Conservation (phyloP, 805 yeast genomes). For the Candida boleticola region DNA sequence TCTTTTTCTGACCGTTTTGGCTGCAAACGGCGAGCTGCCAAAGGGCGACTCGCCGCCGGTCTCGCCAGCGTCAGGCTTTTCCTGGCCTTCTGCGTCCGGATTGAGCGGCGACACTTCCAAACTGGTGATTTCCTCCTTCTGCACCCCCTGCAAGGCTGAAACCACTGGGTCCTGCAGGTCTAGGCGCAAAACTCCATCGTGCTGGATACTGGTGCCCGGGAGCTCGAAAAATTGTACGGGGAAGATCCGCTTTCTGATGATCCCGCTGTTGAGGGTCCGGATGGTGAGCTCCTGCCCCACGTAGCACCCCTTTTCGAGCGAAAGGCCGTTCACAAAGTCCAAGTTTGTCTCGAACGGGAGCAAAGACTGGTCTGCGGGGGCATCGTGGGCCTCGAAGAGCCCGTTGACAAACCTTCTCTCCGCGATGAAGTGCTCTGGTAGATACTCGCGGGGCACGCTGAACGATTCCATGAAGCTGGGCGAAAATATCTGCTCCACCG, state of each 20-base stretch:
- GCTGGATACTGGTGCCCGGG: conserved; percentile 8
- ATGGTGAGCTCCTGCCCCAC: conserved; percentile 95
- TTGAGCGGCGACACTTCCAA: conserved; percentile 18
- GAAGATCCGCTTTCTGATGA: conserved; percentile 75
- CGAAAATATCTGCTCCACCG: conserved; percentile 4
- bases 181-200: conserved; percentile 12
- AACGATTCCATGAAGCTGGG: neutral
- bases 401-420: conserved; percentile 44
- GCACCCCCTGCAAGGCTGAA: conserved; percentile 11
- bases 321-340: conserved; percentile 78
- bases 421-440: conserved; percentile 52
- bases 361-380: conserved; percentile 25
- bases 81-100: conserved; percentile 5
- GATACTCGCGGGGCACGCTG: conserved; percentile 17
- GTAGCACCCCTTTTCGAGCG: conserved; percentile 91
- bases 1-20: conserved; percentile 29
- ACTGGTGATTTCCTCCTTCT: conserved; percentile 9
- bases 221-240: conserved; percentile 50
- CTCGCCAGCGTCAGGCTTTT: conserved; percentile 5
- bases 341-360: conserved; percentile 84
- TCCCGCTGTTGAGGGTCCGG: conserved; percentile 79
- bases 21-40: conserved; percentile 42
- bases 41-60: conserved; percentile 19
- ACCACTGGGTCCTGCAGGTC: conserved; percentile 19
- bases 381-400: conserved; percentile 36